A percentile compares a stretch with the other conserved stretches of the same genome.
Conservation (phyloP, 208 protist genomes). For the Acanthamoeba healyi region DNA sequence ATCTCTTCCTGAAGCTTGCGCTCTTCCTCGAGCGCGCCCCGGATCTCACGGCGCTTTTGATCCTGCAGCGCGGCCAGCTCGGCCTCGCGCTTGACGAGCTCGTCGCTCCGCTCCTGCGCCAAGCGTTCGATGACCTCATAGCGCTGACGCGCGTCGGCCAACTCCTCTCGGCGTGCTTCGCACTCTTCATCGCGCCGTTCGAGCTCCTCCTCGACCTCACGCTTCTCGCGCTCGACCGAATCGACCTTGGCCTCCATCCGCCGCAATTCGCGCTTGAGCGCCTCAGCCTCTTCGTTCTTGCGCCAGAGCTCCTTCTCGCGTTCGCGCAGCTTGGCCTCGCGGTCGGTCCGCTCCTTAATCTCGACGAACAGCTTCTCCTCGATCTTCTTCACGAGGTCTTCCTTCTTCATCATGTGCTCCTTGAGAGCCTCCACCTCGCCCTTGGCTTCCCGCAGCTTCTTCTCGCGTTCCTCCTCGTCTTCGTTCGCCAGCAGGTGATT, state of each 20-base stretch:
- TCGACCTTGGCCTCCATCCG: slow-evolving; percentile 16
- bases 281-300: slow-evolving; percentile 36
- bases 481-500: slow-evolving; percentile 1
- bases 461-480: slow-evolving; percentile 58
- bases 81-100: slow-evolving; percentile 29
- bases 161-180: neutral
- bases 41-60: slow-evolving; percentile 33
- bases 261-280: slow-evolving; percentile 24
- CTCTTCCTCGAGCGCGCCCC: slow-evolving; percentile 43
- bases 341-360: slow-evolving; percentile 37
- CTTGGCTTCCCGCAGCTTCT: slow-evolving; percentile 66
- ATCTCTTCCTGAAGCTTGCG: slow-evolving; percentile 61
- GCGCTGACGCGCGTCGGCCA: neutral
- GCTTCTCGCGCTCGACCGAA: neutral
- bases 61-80: slow-evolving; percentile 15
- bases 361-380: slow-evolving; percentile 57
- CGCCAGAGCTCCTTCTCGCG: slow-evolving; percentile 64
- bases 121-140: neutral
- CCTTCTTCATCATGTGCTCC: slow-evolving; percentile 59
- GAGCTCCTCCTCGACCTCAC: slow-evolving; percentile 40
- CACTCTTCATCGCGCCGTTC: slow-evolving; percentile 23
- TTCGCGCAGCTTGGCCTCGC: slow-evolving; percentile 16
- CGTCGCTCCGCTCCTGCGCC: neutral
- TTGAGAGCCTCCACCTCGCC: slow-evolving; percentile 56
- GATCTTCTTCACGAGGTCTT: slow-evolving; percentile 46